A percentile compares a stretch with the other conserved stretches of the same genome.
phyloP scores from a whole-genome alignment of 1,284 basidiomycete species.

The Pseudozyma thailandica region DNA sequence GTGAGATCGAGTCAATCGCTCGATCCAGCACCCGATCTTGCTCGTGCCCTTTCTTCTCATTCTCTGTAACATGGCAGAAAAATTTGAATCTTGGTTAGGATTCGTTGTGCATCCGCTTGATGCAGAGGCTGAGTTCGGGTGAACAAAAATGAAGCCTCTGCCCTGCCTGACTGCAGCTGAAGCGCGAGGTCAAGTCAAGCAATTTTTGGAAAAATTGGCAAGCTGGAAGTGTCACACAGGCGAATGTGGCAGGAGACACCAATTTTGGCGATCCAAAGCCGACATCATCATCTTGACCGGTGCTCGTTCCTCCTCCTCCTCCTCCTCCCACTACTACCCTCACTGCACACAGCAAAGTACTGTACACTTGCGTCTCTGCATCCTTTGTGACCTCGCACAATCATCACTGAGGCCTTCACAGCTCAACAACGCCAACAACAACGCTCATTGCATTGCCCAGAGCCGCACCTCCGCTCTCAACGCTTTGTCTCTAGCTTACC shows the following conservation, averaged over 20 bases:
- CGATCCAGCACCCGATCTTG: neutral
- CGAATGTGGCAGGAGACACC: too few relatives aligned
- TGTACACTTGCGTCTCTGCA: neutral
- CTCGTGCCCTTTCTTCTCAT: constrained; percentile 5
- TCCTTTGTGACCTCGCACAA: neutral
- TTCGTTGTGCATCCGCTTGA: too few relatives aligned
- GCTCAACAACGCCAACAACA: neutral
- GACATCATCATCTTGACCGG: neutral
- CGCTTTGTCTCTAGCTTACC: constrained; percentile 4
- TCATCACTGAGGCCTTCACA: neutral
- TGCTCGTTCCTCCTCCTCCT: neutral
- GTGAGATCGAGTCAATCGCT: neutral
- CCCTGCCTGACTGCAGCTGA: too few relatives aligned
- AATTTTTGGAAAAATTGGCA: too few relatives aligned
- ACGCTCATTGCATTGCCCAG: neutral
- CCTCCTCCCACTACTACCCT: neutral
- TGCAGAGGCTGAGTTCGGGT: too few relatives aligned
- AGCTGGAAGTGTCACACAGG: too few relatives aligned
- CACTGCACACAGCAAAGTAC: neutral
- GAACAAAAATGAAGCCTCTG: too few relatives aligned
- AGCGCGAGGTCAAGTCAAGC: too few relatives aligned
- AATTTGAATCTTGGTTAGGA: neutral
- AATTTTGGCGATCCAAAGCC: too few relatives aligned
- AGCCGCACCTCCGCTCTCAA: constrained; percentile 5
- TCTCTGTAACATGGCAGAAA: neutral